These are phyloP conservation scores for Biancaea sappan DNA, from an alignment of 306 rosid species.

Conservation along the genomic window DNA sequence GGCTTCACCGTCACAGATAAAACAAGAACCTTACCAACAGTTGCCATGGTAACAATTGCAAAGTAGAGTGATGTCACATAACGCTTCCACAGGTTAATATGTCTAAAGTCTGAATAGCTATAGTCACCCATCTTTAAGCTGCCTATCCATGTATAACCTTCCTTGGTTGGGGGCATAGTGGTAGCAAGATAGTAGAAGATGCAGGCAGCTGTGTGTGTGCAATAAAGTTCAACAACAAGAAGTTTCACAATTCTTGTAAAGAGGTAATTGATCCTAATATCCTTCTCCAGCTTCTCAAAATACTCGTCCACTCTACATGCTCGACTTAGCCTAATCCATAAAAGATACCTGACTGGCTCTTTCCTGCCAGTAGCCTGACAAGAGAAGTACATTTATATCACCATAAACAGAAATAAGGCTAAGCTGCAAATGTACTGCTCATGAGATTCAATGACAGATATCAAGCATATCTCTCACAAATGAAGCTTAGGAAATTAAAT, in stretches of 20 bases:
- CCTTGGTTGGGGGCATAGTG: slow-evolving; percentile 50
- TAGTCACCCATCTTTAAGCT: slow-evolving; percentile 65
- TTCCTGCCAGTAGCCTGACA: slow-evolving; percentile 48
- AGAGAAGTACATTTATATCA: not conserved
- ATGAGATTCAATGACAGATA: not conserved
- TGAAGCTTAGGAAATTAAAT: slow-evolving; percentile 6
- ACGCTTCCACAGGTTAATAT: slow-evolving; percentile 63
- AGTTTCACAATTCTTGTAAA: slow-evolving; percentile 57
- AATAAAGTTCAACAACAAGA: slow-evolving; percentile 63
- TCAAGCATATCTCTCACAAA: not conserved
- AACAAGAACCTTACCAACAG: slow-evolving; percentile 52
- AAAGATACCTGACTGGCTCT: slow-evolving; percentile 52
- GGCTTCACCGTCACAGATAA: not conserved
- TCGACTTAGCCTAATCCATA: slow-evolving; percentile 62
- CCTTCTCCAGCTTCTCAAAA: slow-evolving; percentile 59
- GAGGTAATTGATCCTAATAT: slow-evolving; percentile 56
- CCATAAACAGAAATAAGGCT: not conserved
- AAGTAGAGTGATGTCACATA: slow-evolving; percentile 68
- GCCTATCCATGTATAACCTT: slow-evolving; percentile 76
- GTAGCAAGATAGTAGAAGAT: slow-evolving; percentile 72
- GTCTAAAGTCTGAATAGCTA: slow-evolving; percentile 57
- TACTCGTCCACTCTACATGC: slow-evolving; percentile 55
- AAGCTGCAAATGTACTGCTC: not conserved
- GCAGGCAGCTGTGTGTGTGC: slow-evolving; percentile 76
- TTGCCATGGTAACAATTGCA: slow-evolving; percentile 73